phyloP scores from a whole-genome alignment of 148 eudicot species.

The Arctostaphylos glauca region DNA sequence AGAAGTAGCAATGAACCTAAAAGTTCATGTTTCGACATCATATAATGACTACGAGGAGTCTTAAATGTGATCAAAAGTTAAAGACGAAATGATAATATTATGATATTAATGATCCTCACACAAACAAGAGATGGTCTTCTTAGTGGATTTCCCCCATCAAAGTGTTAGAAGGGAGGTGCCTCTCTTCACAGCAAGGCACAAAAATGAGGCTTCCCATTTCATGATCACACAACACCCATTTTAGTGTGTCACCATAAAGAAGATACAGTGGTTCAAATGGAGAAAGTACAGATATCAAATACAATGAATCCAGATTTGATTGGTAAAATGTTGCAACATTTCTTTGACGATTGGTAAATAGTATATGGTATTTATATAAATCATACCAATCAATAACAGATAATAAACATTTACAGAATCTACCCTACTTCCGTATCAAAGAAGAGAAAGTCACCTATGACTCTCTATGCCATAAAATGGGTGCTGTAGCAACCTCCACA shows the following conservation, averaged over 20 bases:
- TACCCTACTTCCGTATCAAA: not conserved
- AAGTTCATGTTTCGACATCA: not conserved
- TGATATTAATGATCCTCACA: not conserved
- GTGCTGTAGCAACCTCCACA: constrained; percentile 99
- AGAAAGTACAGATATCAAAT: not conserved
- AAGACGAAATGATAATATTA: no score
- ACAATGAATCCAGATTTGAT: not conserved
- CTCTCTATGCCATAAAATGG: constrained; percentile 98
- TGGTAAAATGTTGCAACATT: not conserved
- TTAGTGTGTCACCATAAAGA: not conserved
- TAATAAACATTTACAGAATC: not conserved
- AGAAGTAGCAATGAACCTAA: not conserved
- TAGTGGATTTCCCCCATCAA: no score
- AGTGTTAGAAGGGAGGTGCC: not conserved
- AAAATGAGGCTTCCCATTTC: not conserved
- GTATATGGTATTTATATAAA: not conserved
- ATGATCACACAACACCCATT: not conserved
- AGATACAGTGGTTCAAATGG: not conserved
- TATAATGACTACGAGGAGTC: not conserved
- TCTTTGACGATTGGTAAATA: not conserved
- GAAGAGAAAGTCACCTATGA: constrained; percentile 62
- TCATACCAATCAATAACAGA: not conserved
- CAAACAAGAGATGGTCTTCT: constrained; percentile 7
- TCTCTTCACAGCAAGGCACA: not conserved
- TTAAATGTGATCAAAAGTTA: not conserved